Conservation (phyloP, 1,284 basidiomycete genomes). For the Rhodotorula mucilaginosa region DNA sequence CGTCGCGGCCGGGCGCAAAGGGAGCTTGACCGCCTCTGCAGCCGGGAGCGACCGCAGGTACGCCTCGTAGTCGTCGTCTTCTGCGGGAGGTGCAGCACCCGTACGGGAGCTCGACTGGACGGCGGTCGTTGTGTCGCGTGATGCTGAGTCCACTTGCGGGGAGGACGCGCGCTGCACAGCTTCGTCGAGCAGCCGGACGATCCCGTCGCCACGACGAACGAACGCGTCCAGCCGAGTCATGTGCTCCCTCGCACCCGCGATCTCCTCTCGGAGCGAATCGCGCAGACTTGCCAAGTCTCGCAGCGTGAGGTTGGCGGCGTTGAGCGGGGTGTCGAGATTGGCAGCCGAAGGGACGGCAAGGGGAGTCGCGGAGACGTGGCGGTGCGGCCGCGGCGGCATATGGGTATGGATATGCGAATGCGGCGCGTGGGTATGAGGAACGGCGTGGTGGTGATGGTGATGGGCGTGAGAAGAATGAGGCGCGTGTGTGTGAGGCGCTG, state of each 20-base stretch:
- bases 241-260: conserved; percentile 20
- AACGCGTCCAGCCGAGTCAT: conserved; percentile 24
- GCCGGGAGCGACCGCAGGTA: conserved; percentile 4
- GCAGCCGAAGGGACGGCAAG: conserved; percentile 1
- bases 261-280: conserved; percentile 20
- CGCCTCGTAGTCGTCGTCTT: conserved; percentile 9
- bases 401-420: background rate
- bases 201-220: conserved; percentile 24
- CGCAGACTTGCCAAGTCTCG: conserved; percentile 25
- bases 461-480: conserved; percentile 11
- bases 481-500: background rate
- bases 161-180: background rate
- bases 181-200: conserved; percentile 19
- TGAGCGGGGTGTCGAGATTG: background rate
- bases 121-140: too few species aligned
- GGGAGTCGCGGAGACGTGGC: conserved; percentile 16
- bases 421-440: background rate
- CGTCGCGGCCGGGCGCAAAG: background rate
- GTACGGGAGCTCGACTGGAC: background rate
- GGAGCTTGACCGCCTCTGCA: conserved; percentile 8
- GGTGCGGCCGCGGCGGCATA: conserved; percentile 3
- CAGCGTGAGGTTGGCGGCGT: conserved; percentile 10
- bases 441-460: conserved; percentile 15
- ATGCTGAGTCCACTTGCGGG: background rate
- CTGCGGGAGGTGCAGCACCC: background rate